Evolutionary conservation across 768 basidiomycete species (phyloP).

Genomic region (Lentinula guzmanii): DNA sequence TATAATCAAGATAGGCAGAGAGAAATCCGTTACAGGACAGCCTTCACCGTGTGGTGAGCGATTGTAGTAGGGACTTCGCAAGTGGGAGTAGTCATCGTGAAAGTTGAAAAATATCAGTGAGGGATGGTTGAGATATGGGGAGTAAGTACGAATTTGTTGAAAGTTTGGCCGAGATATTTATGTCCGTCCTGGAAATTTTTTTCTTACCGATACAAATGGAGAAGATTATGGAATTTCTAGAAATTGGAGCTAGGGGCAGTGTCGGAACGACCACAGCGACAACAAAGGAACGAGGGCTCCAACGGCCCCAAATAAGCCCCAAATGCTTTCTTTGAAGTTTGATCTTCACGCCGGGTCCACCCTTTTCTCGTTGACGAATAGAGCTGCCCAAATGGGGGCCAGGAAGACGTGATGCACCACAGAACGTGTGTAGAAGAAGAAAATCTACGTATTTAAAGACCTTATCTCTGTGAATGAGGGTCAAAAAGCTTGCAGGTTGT

Average conservation of each 20-base stretch:
- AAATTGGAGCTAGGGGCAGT: background rate
- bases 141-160: background rate
- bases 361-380: background rate
- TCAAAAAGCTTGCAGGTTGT: background rate
- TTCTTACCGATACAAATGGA: background rate
- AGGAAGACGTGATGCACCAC: background rate
- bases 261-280: background rate
- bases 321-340: background rate
- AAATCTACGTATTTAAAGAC: background rate
- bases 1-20: background rate
- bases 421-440: background rate
- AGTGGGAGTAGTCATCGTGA: background rate
- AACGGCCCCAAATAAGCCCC: background rate
- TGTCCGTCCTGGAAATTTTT: background rate
- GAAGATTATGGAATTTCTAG: background rate
- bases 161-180: background rate
- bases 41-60: constrained; percentile 4
- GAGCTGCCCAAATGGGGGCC: background rate
- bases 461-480: background rate
- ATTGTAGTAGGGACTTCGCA: background rate
- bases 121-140: background rate
- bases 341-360: background rate
- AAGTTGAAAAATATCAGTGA: background rate
- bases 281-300: background rate
- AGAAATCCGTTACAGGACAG: background rate